Base-by-base conservation (phyloP, 2,329 filamentous ascomycete species). In the Coniochaeta ligniaria region DNA sequence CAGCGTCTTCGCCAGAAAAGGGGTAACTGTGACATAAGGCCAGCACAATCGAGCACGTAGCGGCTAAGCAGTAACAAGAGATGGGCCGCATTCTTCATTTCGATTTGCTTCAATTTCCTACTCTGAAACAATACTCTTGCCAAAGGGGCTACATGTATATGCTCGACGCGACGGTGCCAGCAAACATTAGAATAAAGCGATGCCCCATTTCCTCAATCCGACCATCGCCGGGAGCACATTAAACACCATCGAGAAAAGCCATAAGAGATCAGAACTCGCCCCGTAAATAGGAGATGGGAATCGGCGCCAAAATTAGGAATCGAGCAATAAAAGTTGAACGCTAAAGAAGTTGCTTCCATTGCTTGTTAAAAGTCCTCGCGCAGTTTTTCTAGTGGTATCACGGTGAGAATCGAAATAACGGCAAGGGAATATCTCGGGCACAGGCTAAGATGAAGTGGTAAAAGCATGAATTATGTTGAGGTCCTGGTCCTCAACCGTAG, bases 321-420 rank as follows among this genome's bases (percentile, higher is more conserved):
- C 20, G 22, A 26, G n/a, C 26, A 47, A 47, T 5, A 38, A 7
- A 24, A 47, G n/a, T n/a, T 5, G 16, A 47, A 47, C 22, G 54
- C 31, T 57, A 36, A 57, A 38, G 43, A 38, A 38, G 17, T 57
- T 28, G 31, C 31, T 38, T 57, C 35, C 54, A 57, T 57, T 60
- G 59, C 52, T 60, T 43, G 59, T 22, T 60, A 58, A 59, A n/a
- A 31, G 24, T 52, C 35, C 54, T 47, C 47, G 59, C n/a, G 38
- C 54, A 52, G 59, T 57, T 69, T 67, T 67, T 67, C 65, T 68
- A 66, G 63, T 70, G 69, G 69, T 70, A 70, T 70, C 69, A 70
- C 69, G 61, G 63, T 61, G 55, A 61, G 59, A 54, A 59, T 33
- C 47, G 55, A 63, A 58, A 60, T 22, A 35, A 31, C 24, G 52